Percentiles rank a stretch among this genome's conserved stretches.
Conservation (phyloP, 768 basidiomycete genomes). For the Tremella fuciformis region DNA sequence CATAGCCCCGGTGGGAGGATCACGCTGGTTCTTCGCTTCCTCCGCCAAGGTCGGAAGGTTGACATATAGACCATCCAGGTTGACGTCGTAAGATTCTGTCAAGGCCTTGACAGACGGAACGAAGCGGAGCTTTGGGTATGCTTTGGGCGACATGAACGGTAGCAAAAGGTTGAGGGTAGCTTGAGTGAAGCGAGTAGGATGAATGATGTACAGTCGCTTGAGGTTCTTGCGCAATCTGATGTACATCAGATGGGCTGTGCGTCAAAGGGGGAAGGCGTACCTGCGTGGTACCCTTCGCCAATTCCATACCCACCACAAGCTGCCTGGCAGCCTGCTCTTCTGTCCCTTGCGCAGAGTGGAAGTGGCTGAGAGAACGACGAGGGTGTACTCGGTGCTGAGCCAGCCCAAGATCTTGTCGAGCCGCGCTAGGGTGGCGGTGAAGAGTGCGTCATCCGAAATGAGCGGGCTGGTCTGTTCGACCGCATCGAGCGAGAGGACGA, state of each 20-base stretch:
- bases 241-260: neutral
- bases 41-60: constrained; percentile 20
- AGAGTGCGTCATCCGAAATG: constrained; percentile 5
- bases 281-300: constrained; percentile 29
- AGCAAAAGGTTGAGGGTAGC: constrained; percentile 29
- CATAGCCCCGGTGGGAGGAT: constrained; percentile 16
- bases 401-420: neutral
- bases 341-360: neutral
- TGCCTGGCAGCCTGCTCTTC: constrained; percentile 26
- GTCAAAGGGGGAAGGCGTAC: constrained; percentile 13
- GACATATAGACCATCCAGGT: constrained; percentile 27
- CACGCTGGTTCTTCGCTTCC: constrained; percentile 21
- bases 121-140: constrained; percentile 38
- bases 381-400: constrained; percentile 29
- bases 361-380: constrained; percentile 32
- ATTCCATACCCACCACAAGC: constrained; percentile 31
- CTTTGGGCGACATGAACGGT: constrained; percentile 40
- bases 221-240: constrained; percentile 36
- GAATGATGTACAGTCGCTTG: constrained; percentile 42
- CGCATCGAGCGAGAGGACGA: constrained; percentile 14
- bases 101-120: constrained; percentile 27
- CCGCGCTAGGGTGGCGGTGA: neutral
- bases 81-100: constrained; percentile 12
- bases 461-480: neutral
- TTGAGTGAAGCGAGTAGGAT: constrained; percentile 38